Percentiles rank a stretch among this genome's conserved stretches.
These are phyloP conservation scores for Vitis riparia DNA, from an alignment of 164 flowering plant genomes.

Conservation along the genomic window DNA sequence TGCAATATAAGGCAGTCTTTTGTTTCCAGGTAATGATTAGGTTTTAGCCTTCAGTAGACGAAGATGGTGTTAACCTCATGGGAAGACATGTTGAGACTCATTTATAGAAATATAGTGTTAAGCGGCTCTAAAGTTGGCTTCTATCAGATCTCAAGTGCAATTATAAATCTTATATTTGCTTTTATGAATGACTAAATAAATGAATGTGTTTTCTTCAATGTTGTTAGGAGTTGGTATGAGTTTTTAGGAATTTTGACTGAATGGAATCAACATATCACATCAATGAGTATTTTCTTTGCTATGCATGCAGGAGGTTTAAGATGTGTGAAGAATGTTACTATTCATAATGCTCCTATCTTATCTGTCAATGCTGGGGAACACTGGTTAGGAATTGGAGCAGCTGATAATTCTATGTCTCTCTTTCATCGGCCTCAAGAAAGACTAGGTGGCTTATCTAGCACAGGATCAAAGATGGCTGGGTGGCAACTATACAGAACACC, in stretches of 20 bases:
- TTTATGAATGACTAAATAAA: background rate
- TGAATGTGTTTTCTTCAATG: background rate
- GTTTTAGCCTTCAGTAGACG: too few species aligned
- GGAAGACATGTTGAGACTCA: background rate
- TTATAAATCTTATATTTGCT: background rate
- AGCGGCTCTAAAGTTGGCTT: background rate
- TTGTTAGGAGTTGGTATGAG: background rate
- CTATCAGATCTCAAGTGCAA: background rate
- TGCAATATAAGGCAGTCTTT: background rate
- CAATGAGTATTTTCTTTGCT: background rate
- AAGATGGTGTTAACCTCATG: too few species aligned
- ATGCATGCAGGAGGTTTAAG: slow-evolving; percentile 64
- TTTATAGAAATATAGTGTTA: background rate
- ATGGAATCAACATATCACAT: background rate
- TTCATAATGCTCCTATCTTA: slow-evolving; percentile 68
- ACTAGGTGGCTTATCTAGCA: slow-evolving; percentile 65
- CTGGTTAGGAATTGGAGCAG: slow-evolving; percentile 97
- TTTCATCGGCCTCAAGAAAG: slow-evolving; percentile 96
- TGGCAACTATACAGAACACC: slow-evolving; percentile 99
- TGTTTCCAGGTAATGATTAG: too few species aligned
- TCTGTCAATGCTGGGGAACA: slow-evolving; percentile 94
- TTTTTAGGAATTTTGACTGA: background rate
- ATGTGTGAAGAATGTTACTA: slow-evolving; percentile 88
- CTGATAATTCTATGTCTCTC: slow-evolving; percentile 99
- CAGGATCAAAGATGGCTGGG: slow-evolving; percentile 74